phyloP scores from a whole-genome alignment of 75 land plant species.

The Ceratopteris richardii region DNA sequence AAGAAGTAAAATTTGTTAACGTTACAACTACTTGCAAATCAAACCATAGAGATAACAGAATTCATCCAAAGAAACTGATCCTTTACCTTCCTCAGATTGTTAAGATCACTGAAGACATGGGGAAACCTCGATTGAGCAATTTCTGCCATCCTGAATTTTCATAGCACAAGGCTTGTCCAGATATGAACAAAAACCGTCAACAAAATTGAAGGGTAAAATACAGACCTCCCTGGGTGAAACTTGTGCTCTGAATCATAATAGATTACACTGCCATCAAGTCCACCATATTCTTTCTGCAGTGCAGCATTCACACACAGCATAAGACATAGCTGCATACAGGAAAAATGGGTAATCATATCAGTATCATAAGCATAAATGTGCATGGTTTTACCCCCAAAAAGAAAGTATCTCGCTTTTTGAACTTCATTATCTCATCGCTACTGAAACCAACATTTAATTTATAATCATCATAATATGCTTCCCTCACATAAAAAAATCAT shows the following conservation, averaged over 20 bases:
- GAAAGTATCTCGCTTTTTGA: no score
- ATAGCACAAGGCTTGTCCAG: no score
- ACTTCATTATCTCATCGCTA: no score
- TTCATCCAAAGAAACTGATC: no score
- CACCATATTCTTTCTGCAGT: slow-evolving; percentile 54
- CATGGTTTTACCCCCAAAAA: no score
- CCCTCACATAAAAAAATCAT: no score
- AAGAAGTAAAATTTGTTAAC: no score
- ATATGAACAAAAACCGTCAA: background rate
- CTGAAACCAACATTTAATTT: no score
- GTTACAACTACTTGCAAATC: no score
- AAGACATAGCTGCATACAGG: slow-evolving; percentile 56
- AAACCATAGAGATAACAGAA: no score
- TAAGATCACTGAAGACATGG: slow-evolving; percentile 40
- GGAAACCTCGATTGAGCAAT: slow-evolving; percentile 65
- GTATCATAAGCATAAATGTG: no score
- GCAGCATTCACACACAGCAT: slow-evolving; percentile 63
- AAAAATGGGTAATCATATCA: background rate
- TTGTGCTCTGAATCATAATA: slow-evolving; percentile 82
- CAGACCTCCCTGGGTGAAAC: slow-evolving; percentile 44
- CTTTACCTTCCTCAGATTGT: slow-evolving; percentile 42
- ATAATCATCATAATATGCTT: no score
- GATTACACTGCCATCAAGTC: slow-evolving; percentile 70
- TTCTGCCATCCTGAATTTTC: slow-evolving; percentile 51
- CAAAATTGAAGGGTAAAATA: background rate